These are phyloP conservation scores for Paxillus involutus DNA, from an alignment of 768 basidiomycete genomes.

Conservation along the genomic window DNA sequence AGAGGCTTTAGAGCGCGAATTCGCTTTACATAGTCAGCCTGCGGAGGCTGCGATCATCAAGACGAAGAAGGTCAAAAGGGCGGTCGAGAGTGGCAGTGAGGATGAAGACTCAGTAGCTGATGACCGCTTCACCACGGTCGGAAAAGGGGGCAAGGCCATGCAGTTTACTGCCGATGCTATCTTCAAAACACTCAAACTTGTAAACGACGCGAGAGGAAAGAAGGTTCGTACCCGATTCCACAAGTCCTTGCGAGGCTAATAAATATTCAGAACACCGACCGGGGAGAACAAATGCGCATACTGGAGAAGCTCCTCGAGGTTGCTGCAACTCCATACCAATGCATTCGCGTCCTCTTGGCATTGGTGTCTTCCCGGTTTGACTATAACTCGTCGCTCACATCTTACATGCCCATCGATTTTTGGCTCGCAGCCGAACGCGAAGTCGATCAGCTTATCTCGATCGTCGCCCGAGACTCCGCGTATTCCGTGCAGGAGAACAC, in stretches of 20 bases:
- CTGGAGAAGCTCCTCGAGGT: slow-evolving; percentile 86
- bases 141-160: slow-evolving; percentile 83
- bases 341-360: slow-evolving; percentile 90
- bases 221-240: slow-evolving; percentile 58
- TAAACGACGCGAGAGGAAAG: slow-evolving; percentile 93
- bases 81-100: slow-evolving; percentile 37
- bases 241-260: neutral
- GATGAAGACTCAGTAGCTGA: slow-evolving; percentile 39
- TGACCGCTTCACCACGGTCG: slow-evolving; percentile 87
- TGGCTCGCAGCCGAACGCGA: slow-evolving; percentile 88
- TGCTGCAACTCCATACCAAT: slow-evolving; percentile 85
- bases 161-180: slow-evolving; percentile 82
- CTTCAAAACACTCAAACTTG: slow-evolving; percentile 87
- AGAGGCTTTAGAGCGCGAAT: slow-evolving; percentile 82
- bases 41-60: slow-evolving; percentile 38
- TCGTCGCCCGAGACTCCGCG: slow-evolving; percentile 65
- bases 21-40: slow-evolving; percentile 51
- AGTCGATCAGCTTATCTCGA: slow-evolving; percentile 83
- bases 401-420: slow-evolving; percentile 89
- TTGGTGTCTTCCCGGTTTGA: slow-evolving; percentile 95
- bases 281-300: slow-evolving; percentile 90
- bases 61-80: slow-evolving; percentile 37
- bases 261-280: slow-evolving; percentile 84
- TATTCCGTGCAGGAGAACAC: slow-evolving; percentile 87
- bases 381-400: slow-evolving; percentile 85